These are phyloP conservation scores for Polyplosphaeria fusca DNA, from an alignment of 495 filamentous ascomycete species.

Conservation along the genomic window DNA sequence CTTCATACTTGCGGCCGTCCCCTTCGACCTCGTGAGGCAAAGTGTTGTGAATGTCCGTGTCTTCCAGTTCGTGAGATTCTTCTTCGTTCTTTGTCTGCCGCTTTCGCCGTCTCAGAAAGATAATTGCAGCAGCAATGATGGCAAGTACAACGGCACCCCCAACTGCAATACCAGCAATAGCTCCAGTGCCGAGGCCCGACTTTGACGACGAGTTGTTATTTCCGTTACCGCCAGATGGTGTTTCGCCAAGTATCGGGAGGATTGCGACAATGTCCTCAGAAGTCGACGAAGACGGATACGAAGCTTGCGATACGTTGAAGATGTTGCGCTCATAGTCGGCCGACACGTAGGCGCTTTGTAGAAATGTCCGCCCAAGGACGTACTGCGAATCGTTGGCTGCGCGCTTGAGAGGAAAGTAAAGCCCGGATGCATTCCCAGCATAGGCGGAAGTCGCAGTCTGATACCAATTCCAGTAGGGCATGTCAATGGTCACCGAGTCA, in stretches of 20 bases:
- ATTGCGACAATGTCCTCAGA: conserved; percentile 34
- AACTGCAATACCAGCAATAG: conserved; percentile 37
- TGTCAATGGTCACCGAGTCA: conserved; percentile 31
- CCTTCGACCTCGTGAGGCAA: conserved; percentile 2
- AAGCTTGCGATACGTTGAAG: conserved; percentile 40
- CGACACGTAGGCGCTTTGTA: conserved; percentile 40
- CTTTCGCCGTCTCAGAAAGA: conserved; percentile 16
- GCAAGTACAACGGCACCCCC: conserved; percentile 18
- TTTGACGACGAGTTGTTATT: neutral
- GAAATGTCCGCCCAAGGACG: conserved; percentile 39
- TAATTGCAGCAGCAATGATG: conserved; percentile 8
- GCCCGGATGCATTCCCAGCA: conserved; percentile 27
- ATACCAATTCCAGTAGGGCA: conserved; percentile 42
- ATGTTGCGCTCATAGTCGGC: conserved; percentile 36
- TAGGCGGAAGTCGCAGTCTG: conserved; percentile 33
- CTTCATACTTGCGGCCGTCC: conserved; percentile 9
- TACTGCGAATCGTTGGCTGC: conserved; percentile 39
- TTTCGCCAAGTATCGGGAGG: conserved; percentile 18
- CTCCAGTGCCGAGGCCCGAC: conserved; percentile 22
- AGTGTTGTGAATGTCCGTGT: conserved; percentile 8
- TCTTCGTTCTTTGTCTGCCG: conserved; percentile 10
- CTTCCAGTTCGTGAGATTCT: conserved; percentile 25
- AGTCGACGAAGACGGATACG: conserved; percentile 22
- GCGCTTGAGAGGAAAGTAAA: conserved; percentile 40
- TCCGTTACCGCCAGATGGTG: neutral